phyloP scores from a whole-genome alignment of 2,329 filamentous ascomycete species.

The Cercospora zeae-maydis region DNA sequence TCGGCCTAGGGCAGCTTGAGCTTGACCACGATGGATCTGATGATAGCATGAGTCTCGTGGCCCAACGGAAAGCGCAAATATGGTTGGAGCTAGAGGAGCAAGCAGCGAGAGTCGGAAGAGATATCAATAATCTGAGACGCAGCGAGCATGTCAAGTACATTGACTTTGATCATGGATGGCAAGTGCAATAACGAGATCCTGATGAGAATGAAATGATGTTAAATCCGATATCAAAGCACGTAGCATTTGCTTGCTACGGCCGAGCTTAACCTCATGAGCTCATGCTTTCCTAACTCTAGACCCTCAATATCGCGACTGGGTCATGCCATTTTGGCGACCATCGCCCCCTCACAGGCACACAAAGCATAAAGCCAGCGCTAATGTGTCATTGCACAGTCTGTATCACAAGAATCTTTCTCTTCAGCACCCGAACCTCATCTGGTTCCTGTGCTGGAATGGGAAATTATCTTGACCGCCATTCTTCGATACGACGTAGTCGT shows the following conservation, averaged over 20 bases:
- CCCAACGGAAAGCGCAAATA: slow-evolving; percentile 20
- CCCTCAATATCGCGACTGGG: neutral
- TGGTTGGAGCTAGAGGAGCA: slow-evolving; percentile 43
- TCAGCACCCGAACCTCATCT: slow-evolving; percentile 5
- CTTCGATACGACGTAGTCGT: neutral
- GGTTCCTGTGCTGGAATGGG: neutral
- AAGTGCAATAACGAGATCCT: neutral
- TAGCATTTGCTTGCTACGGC: neutral
- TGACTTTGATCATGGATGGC: slow-evolving; percentile 22
- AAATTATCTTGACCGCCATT: neutral
- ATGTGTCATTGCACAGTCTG: neutral
- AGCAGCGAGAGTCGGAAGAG: slow-evolving; percentile 32
- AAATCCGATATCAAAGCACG: neutral
- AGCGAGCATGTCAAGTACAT: slow-evolving; percentile 14
- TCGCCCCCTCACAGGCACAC: neutral
- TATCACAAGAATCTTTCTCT: neutral
- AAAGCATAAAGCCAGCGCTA: neutral
- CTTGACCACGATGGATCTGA: neutral
- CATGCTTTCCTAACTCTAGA: neutral
- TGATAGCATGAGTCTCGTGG: neutral
- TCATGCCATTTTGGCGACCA: neutral
- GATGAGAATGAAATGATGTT: neutral
- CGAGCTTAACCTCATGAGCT: neutral
- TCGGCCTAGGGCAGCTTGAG: neutral
- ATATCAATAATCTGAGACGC: slow-evolving; percentile 33